Evolutionary conservation across 2,329 filamentous ascomycete species (phyloP), one percentile per base, ranked within the genome.

Genomic region (Xylaria polymorpha): DNA sequence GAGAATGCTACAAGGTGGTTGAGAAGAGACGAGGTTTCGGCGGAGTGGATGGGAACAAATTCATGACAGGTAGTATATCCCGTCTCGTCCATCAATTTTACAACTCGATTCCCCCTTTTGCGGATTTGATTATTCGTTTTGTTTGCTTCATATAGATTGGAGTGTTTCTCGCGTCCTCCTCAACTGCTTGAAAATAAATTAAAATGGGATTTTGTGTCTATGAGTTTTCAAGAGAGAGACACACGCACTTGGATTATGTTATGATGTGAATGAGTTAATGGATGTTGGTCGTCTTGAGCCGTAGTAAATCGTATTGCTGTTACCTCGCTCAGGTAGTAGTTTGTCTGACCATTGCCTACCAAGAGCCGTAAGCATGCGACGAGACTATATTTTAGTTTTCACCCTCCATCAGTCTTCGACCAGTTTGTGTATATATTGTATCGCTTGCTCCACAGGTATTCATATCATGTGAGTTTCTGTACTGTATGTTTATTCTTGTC

Each of bases 41-140:
- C n/a, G 57, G 44, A 62, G 50, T 5, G 22, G 14, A 43, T 37
- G 32, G 37, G 35, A 59, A 15, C 41, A 60, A 51, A 41, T 50
- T 62, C 58, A 43, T 62, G 61, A 48, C 46, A 59, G 65, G 53
- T 63, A 67, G 51, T 63, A 55, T 70, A 46, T 63, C 55, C 68
- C n/a, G 46, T 68, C 39, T 18, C 29, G 37, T 56, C 9, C 66
- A 53, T 59, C 53, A 58, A 68, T 55, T 44, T 70, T 63, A 61
- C 64, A 56, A 57, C 57, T 63, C 61, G 65, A 70, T 70, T 68
- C 68, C 65, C 65, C 65, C 65, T 63, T 62, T 37, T 61, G 64
- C 64, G 64, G n/a, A 68, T 55, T 46, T 55, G 25, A 39, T 58
- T 41, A 62, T 37, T 48, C 12, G 9, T 18, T 18, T 37, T 50